Percentiles rank a stretch among this genome's conserved stretches.
These are phyloP conservation scores for Dothistroma septosporum DNA, from an alignment of 2,329 filamentous ascomycete species.

Conservation along the genomic window DNA sequence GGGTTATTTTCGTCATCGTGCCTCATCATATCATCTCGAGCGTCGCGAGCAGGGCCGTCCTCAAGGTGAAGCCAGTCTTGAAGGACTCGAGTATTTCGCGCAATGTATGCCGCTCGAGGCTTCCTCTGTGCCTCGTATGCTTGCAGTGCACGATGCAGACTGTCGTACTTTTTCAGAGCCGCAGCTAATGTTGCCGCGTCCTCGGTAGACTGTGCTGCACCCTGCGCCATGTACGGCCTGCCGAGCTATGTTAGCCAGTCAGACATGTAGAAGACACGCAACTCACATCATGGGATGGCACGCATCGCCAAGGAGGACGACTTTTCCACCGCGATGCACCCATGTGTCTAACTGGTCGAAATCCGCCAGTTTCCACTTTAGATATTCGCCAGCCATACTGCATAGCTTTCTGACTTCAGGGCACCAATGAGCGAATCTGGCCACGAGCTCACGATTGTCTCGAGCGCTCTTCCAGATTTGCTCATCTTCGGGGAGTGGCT, in stretches of 20 bases:
- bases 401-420: slow-evolving; percentile 30
- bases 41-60: slow-evolving; percentile 27
- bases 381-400: slow-evolving; percentile 47
- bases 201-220: slow-evolving; percentile 65
- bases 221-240: slow-evolving; percentile 61
- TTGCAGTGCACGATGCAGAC: slow-evolving; percentile 12
- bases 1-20: slow-evolving; percentile 26
- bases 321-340: slow-evolving; percentile 50
- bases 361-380: slow-evolving; percentile 60
- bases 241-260: neutral
- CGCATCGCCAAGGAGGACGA: slow-evolving; percentile 59
- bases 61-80: slow-evolving; percentile 34
- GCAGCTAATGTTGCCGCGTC: slow-evolving; percentile 55
- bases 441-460: slow-evolving; percentile 27
- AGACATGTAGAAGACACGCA: neutral
- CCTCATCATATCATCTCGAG: slow-evolving; percentile 29
- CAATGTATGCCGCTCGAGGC: slow-evolving; percentile 27
- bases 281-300: slow-evolving; percentile 59
- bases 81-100: slow-evolving; percentile 31
- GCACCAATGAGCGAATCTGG: slow-evolving; percentile 32
- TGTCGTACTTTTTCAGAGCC: slow-evolving; percentile 19
- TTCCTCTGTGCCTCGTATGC: slow-evolving; percentile 21
- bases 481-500: slow-evolving; percentile 20
- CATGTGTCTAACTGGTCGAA: slow-evolving; percentile 56
- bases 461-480: slow-evolving; percentile 31